Evolutionary conservation across 2,329 filamentous ascomycete species (phyloP).

Genomic region (Aspergillus awamori): DNA sequence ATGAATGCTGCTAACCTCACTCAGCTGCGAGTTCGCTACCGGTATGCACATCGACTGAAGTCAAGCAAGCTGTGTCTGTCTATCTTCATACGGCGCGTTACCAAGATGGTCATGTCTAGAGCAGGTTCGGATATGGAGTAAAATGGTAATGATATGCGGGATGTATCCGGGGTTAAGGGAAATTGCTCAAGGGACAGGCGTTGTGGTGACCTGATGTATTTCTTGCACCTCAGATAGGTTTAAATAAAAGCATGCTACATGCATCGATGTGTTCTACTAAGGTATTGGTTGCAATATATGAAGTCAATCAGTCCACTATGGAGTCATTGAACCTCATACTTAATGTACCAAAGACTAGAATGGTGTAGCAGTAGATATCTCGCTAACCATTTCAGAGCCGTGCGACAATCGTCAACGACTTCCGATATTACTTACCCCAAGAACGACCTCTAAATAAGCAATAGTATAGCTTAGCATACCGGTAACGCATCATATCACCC

Average conservation of each 20-base stretch:
- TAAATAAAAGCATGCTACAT: neutral
- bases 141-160: neutral
- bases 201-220: neutral
- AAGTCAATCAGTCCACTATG: neutral
- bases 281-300: no score
- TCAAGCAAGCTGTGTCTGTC: neutral
- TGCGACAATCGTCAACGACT: no score
- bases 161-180: neutral
- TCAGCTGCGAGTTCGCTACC: conserved; percentile 28
- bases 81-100: neutral
- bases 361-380: no score
- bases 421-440: no score
- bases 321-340: no score
- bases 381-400: no score
- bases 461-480: no score
- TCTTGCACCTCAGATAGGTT: neutral
- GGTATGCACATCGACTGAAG: conserved; percentile 22
- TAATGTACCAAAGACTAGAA: no score
- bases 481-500: no score
- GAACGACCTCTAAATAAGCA: no score
- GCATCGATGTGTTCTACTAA: no score
- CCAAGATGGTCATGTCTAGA: neutral
- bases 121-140: no score
- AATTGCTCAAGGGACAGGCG: neutral
- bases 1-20: conserved; percentile 4